phyloP scores from a whole-genome alignment of 169 alveolate genomes.

The Plasmodium knowlesi region DNA sequence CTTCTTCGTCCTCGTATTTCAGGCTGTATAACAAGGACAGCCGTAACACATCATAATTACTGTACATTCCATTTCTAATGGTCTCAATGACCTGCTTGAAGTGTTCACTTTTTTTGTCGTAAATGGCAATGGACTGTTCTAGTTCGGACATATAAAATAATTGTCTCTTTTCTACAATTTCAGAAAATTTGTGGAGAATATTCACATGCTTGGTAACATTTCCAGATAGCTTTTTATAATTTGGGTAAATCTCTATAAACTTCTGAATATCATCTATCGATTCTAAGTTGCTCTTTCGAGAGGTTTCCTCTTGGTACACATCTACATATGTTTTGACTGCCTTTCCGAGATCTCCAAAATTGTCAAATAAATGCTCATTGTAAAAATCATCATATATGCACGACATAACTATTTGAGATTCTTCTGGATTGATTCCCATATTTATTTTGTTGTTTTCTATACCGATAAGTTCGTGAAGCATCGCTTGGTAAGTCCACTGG shows the following conservation, averaged over 20 bases:
- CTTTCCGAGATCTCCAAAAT: slow-evolving; percentile 94
- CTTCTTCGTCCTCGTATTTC: slow-evolving; percentile 90
- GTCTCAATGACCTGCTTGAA: slow-evolving; percentile 85
- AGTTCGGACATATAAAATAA: slow-evolving; percentile 89
- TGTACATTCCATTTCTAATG: slow-evolving; percentile 82
- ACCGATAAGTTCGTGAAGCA: slow-evolving; percentile 96
- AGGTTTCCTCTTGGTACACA: slow-evolving; percentile 82
- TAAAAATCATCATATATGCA: slow-evolving; percentile 93
- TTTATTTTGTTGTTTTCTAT: slow-evolving; percentile 91
- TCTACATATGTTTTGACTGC: slow-evolving; percentile 90
- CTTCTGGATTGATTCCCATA: slow-evolving; percentile 74
- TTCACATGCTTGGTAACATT: slow-evolving; percentile 92
- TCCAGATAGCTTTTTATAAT: slow-evolving; percentile 89
- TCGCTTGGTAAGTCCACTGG: slow-evolving; percentile 97
- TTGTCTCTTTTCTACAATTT: slow-evolving; percentile 87
- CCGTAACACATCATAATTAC: slow-evolving; percentile 88
- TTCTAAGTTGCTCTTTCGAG: slow-evolving; percentile 80
- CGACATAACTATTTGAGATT: slow-evolving; percentile 73
- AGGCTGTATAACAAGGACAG: slow-evolving; percentile 88
- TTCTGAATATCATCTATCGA: slow-evolving; percentile 92
- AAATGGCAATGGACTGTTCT: slow-evolving; percentile 91
- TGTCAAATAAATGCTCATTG: slow-evolving; percentile 89
- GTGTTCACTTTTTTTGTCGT: slow-evolving; percentile 88
- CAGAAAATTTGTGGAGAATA: slow-evolving; percentile 89
- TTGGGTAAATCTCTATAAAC: slow-evolving; percentile 91